Conservation (phyloP, 148 eudicot species). For the Bassia scoparia region DNA sequence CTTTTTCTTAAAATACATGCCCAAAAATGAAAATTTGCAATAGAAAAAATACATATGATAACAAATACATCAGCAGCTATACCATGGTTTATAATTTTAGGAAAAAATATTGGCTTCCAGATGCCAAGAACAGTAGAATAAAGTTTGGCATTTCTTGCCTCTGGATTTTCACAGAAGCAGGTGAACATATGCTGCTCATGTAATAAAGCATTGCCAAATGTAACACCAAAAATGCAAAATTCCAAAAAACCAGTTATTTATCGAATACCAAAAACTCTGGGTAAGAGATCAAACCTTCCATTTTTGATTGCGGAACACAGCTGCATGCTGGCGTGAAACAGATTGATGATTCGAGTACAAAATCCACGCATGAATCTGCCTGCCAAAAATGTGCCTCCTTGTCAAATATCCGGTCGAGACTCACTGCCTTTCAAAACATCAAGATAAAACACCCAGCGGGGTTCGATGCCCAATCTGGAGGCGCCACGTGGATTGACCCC, state of each 20-base stretch:
- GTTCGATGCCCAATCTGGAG: slow-evolving; percentile 99
- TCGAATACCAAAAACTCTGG: neutral
- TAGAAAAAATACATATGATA: too few species aligned
- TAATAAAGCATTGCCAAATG: neutral
- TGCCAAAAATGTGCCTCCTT: slow-evolving; percentile 83
- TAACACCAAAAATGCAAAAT: neutral
- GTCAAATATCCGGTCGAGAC: slow-evolving; percentile 58
- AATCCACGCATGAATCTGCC: slow-evolving; percentile 93
- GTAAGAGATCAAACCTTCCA: slow-evolving; percentile 55
- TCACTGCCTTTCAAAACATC: slow-evolving; percentile 89
- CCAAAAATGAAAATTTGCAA: too few species aligned
- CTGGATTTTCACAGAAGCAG: neutral
- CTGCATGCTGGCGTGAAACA: slow-evolving; percentile 98
- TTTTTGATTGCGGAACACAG: slow-evolving; percentile 95
- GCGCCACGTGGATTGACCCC: slow-evolving; percentile 88
- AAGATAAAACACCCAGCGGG: slow-evolving; percentile 83
- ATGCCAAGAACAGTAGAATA: too few species aligned
- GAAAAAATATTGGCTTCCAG: too few species aligned
- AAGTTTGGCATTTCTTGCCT: too few species aligned
- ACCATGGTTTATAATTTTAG: too few species aligned
- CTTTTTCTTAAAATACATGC: too few species aligned
- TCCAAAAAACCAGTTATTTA: neutral
- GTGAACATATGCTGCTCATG: neutral
- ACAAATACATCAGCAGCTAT: too few species aligned
- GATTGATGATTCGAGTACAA: slow-evolving; percentile 95